Evolutionary conservation across 1,139 yeast genomes (phyloP).

Genomic region (Eremothecium cymbalariae): DNA sequence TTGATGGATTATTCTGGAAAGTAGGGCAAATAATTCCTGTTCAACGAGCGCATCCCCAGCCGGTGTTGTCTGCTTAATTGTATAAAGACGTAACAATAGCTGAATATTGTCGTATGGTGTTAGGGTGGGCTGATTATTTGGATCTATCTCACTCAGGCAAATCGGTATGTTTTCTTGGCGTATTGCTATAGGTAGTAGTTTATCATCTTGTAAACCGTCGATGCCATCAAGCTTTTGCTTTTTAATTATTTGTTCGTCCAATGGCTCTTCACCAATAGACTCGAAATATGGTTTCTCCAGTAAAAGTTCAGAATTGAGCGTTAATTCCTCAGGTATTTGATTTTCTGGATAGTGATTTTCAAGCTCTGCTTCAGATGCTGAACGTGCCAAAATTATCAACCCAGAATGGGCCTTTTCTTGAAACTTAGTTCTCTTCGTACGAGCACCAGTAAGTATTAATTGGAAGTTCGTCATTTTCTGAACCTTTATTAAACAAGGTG

Average conservation of each 20-base stretch:
- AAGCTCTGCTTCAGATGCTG: constrained; percentile 14
- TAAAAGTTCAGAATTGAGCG: constrained; percentile 67
- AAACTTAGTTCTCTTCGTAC: constrained; percentile 78
- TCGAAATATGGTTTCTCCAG: constrained; percentile 69
- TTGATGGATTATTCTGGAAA: constrained; percentile 58
- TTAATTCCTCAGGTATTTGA: constrained; percentile 45
- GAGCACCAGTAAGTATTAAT: constrained; percentile 73
- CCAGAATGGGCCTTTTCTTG: constrained; percentile 67
- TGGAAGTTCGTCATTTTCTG: constrained; percentile 51
- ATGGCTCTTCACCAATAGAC: constrained; percentile 44
- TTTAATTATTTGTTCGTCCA: constrained; percentile 35
- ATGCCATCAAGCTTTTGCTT: constrained; percentile 32
- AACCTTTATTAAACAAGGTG: constrained; percentile 46
- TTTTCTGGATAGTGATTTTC: constrained; percentile 7
- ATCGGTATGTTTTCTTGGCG: constrained; percentile 57
- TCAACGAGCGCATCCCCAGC: constrained; percentile 60
- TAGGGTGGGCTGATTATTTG: constrained; percentile 72
- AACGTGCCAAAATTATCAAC: constrained; percentile 69
- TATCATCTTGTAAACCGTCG: constrained; percentile 30
- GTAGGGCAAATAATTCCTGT: constrained; percentile 72
- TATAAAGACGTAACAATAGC: constrained; percentile 56
- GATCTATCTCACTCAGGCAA: constrained; percentile 52
- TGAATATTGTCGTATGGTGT: constrained; percentile 66
- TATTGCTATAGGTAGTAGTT: constrained; percentile 52
- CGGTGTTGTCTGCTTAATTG: constrained; percentile 66